Percentiles rank a stretch among this genome's conserved stretches.
These are phyloP conservation scores for Eucalyptus cloeziana DNA, from an alignment of 345 rosid genomes.

Conservation along the genomic window DNA sequence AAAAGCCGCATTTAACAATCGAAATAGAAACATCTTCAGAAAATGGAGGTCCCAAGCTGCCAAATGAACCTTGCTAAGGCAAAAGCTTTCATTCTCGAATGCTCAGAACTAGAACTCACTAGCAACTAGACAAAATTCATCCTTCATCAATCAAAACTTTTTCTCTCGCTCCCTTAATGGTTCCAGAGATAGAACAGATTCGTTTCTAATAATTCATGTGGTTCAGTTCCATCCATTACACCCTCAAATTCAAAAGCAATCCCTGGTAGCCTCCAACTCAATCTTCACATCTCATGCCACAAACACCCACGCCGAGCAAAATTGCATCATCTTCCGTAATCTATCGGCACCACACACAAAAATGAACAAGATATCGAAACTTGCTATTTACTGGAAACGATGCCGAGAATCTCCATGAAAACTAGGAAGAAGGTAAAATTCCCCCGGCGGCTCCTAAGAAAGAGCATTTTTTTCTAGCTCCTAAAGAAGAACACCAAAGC, in stretches of 20 bases:
- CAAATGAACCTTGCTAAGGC: neutral
- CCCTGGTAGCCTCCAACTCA: neutral
- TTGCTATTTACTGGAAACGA: neutral
- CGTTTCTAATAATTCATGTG: neutral
- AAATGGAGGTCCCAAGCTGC: accelerated
- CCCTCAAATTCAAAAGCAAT: neutral
- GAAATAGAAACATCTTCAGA: neutral
- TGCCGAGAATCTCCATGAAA: neutral
- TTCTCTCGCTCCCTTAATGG: neutral
- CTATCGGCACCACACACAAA: neutral
- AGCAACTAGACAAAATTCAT: neutral
- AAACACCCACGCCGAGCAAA: neutral
- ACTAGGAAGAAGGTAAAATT: neutral
- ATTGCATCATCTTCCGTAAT: neutral
- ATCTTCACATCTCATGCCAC: neutral
- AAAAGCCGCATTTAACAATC: neutral
- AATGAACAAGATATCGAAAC: neutral
- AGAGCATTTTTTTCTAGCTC: neutral
- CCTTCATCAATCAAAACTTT: neutral
- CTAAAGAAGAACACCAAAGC: neutral
- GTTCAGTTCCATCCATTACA: neutral
- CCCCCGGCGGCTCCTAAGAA: neutral
- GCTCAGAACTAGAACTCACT: neutral
- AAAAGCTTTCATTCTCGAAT: neutral
- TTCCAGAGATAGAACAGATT: neutral